Evolutionary conservation across 805 yeast genomes (phyloP).

Genomic region (Candida insectalens): DNA sequence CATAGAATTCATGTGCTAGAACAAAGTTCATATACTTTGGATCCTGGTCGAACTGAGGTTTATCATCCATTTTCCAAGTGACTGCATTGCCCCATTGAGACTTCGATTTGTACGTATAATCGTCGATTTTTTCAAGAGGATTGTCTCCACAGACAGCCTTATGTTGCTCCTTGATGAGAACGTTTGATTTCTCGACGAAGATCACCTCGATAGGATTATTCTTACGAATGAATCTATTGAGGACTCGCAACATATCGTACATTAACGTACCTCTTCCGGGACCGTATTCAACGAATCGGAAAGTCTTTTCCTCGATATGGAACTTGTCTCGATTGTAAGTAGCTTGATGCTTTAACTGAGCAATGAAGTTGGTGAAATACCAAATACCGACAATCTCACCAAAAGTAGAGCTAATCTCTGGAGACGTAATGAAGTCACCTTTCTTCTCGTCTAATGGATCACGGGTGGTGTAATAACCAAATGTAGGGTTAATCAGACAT

Average conservation of each 20-base stretch:
- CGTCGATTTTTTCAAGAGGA: constrained; percentile 17
- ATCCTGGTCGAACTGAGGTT: constrained; percentile 31
- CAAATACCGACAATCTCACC: constrained; percentile 81
- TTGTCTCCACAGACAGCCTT: constrained; percentile 32
- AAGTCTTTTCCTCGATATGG: constrained; percentile 16
- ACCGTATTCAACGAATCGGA: constrained; percentile 66
- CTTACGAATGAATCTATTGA: constrained; percentile 29
- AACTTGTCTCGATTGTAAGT: constrained; percentile 10
- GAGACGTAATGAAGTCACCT: constrained; percentile 81
- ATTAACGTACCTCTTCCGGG: constrained; percentile 81
- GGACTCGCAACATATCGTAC: constrained; percentile 47
- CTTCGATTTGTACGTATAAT: constrained; percentile 24
- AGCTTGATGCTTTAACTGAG: constrained; percentile 40
- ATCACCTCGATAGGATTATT: constrained; percentile 34
- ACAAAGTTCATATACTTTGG: constrained; percentile 41
- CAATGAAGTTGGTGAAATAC: constrained; percentile 47
- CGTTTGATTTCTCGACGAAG: constrained; percentile 64
- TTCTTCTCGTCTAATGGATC: constrained; percentile 43
- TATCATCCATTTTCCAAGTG: constrained; percentile 47
- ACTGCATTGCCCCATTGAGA: constrained; percentile 45
- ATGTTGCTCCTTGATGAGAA: constrained; percentile 49
- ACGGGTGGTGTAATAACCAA: constrained; percentile 71
- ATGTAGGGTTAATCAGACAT: constrained; percentile 67
- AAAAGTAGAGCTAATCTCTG: constrained; percentile 80
- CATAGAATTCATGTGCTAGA: constrained; percentile 81